Conservation (phyloP, 257 asterid species). For the Galeopsis tetrahit region DNA sequence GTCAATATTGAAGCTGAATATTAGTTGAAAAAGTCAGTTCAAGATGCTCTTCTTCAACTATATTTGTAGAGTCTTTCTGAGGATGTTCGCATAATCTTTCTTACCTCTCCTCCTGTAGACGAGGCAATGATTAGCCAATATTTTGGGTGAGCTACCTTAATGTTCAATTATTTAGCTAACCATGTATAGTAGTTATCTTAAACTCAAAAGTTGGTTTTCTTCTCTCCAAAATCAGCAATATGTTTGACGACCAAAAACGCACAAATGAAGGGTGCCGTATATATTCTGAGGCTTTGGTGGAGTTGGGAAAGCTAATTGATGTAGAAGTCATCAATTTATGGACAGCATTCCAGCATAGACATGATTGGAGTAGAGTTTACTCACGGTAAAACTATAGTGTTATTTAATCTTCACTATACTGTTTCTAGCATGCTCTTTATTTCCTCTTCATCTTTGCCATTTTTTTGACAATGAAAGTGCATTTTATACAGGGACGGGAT, state of each 20-base stretch:
- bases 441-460: neutral
- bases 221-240: conserved; percentile 31
- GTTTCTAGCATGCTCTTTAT: neutral
- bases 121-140: conserved; percentile 40
- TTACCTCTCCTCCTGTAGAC: conserved; percentile 58
- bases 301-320: conserved; percentile 54
- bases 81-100: conserved; percentile 47
- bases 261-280: conserved; percentile 52
- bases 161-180: neutral
- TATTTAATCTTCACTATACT: neutral
- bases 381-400: conserved; percentile 45
- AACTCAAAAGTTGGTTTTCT: neutral
- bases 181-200: neutral
- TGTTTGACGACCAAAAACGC: conserved; percentile 45
- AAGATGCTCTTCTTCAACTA: conserved; percentile 11
- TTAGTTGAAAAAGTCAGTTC: neutral
- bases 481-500: conserved; percentile 50
- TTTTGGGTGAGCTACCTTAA: conserved; percentile 41
- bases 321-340: conserved; percentile 65
- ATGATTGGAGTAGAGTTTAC: conserved; percentile 60
- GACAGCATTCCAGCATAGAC: conserved; percentile 59
- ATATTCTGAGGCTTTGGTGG: conserved; percentile 65
- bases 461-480: neutral
- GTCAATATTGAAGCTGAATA: neutral
- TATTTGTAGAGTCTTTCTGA: conserved; percentile 48